Conservation (phyloP, 2,329 filamentous ascomycete species). For the Aspergillus sp. region DNA sequence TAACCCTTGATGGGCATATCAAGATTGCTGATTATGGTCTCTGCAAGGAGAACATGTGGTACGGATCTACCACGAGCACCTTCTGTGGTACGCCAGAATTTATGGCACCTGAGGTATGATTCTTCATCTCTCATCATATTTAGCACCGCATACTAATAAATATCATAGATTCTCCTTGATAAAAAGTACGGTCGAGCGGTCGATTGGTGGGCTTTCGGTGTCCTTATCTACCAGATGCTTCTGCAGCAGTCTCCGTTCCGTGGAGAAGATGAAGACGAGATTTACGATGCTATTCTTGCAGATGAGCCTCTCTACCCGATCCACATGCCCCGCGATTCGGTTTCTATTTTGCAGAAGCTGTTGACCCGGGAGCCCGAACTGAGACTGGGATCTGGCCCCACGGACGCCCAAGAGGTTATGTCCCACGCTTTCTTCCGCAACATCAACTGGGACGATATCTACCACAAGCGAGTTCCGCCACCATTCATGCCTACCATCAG, state of each 20-base stretch:
- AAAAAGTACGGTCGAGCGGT: constrained; percentile 98
- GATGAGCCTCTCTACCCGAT: constrained; percentile 98
- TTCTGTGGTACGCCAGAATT: constrained; percentile 99
- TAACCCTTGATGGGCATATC: constrained; percentile 94
- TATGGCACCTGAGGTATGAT: constrained; percentile 89
- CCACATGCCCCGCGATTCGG: constrained; percentile 96
- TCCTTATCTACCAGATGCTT: constrained; percentile 99
- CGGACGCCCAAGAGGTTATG: constrained; percentile 98
- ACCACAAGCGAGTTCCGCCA: constrained; percentile 85
- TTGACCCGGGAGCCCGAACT: constrained; percentile 93
- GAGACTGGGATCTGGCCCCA: constrained; percentile 88
- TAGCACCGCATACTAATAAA: constrained; percentile 16
- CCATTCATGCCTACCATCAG: constrained; percentile 90
- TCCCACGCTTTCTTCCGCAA: constrained; percentile 97
- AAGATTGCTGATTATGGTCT: constrained; percentile 98
- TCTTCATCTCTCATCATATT: not conserved
- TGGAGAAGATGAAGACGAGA: constrained; percentile 98
- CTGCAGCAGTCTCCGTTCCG: constrained; percentile 98
- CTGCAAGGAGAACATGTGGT: constrained; percentile 99
- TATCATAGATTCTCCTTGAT: constrained; percentile 78
- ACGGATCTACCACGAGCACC: constrained; percentile 91
- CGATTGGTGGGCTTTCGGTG: constrained; percentile 99
- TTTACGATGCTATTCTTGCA: constrained; percentile 96
- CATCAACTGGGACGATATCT: constrained; percentile 98
- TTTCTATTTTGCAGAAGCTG: constrained; percentile 96